Base-by-base conservation (phyloP, 495 filamentous ascomycete species). In the Talaromyces thailandensis region DNA sequence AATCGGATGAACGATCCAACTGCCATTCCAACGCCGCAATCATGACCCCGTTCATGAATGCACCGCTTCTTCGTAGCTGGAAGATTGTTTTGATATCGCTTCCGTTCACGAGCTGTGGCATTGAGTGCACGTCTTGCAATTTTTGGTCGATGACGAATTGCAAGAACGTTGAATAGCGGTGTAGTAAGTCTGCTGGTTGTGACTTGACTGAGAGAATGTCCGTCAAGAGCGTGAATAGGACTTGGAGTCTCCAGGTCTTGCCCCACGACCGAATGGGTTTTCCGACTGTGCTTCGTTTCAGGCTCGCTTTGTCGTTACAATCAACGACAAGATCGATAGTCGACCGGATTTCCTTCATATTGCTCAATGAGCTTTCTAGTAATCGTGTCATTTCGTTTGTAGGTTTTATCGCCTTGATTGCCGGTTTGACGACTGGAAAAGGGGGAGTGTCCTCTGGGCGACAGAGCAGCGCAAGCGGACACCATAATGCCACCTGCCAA, bases 11-110 rank as follows among this genome's bases (percentile, higher is more conserved):
- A 24, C 35, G 55, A 16, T 57, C 55, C 7, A 57, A 57, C 29
- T 57, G 55, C 55, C 55, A 57, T n/a, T 21, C n/a, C 55, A 57
- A 16, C 26, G 25, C 26, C 16, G 55, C 55, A 8, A 23, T 21
- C 4, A 57, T 16, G 5, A 57, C 55, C 5, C 24, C 26, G 14
- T 31, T 35, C 55, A 57, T 57, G 18, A 57, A 57, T 12, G 26
- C 5, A 3, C 55, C 55, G 29, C 55, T 57, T 18, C n/a, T 16
- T 35, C 26, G 28, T 7, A 57, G 55, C 6, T 35, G 24, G 29
- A 57, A 57, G n/a, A 57, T 57, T 6, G 12, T 23, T 23, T 57
- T 57, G 55, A 57, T 57, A 6, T 57, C 55, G 55, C 16, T 25
- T 35, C 26, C 55, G 26, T 11, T 35, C 16, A 57, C 9, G 14